Conservation (phyloP, 345 rosid genomes). For the Eucalyptus polyanthemos region DNA sequence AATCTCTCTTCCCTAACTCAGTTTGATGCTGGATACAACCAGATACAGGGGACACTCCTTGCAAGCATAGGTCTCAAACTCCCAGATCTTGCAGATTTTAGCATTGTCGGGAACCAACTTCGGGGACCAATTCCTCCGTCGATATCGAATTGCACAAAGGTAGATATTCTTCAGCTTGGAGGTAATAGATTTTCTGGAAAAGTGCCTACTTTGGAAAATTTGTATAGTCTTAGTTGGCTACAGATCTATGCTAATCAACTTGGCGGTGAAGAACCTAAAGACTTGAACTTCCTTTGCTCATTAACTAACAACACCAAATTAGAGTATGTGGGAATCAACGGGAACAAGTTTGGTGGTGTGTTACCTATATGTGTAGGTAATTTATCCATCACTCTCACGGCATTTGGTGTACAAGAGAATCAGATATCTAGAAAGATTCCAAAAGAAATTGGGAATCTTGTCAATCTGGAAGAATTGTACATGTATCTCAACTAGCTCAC, state of each 20-base stretch:
- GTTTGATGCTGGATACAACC: rapidly evolving
- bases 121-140: rapidly evolving
- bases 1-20: too few relatives aligned
- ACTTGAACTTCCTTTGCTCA: neutral
- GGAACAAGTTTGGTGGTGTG: neutral
- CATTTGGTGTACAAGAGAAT: rapidly evolving
- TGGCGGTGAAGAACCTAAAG: neutral
- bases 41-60: too few relatives aligned
- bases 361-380: neutral
- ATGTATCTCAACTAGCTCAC: neutral
- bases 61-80: too few relatives aligned
- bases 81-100: neutral
- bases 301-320: neutral
- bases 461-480: rapidly evolving
- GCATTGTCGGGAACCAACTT: rapidly evolving
- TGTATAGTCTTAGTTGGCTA: too few relatives aligned
- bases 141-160: neutral
- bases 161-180: rapidly evolving
- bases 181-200: rapidly evolving
- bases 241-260: neutral
- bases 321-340: rapidly evolving
- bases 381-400: neutral
- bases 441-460: neutral
- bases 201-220: too few relatives aligned
- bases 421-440: neutral